These are phyloP conservation scores for Hypoxylon rickii DNA, from an alignment of 495 filamentous ascomycete species.

Conservation along the genomic window DNA sequence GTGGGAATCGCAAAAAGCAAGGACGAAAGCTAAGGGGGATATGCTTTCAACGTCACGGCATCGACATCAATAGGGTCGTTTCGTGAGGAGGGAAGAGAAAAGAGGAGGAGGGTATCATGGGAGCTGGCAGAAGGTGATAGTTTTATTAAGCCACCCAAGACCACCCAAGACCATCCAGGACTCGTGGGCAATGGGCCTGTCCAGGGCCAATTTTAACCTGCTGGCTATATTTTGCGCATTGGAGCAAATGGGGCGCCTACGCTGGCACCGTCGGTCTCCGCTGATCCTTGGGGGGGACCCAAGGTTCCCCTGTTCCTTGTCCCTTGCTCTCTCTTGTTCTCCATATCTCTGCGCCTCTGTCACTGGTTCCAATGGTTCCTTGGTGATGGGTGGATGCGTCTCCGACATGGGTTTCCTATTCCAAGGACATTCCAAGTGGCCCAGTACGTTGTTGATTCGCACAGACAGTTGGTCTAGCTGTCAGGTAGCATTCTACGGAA, in stretches of 20 bases:
- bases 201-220: constrained; percentile 36
- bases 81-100: constrained; percentile 47
- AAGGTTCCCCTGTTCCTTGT: not conserved
- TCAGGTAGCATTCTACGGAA: not conserved
- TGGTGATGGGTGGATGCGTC: constrained; percentile 27
- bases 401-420: constrained; percentile 14
- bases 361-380: constrained; percentile 20
- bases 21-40: constrained; percentile 54
- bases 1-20: constrained; percentile 55
- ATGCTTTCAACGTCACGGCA: constrained; percentile 57
- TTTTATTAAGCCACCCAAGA: constrained; percentile 43
- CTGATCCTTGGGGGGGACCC: constrained; percentile 14
- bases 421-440: constrained; percentile 3
- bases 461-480: constrained; percentile 16
- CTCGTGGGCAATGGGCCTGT: constrained; percentile 20
- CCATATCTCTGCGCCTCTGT: constrained; percentile 14
- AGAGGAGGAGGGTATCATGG: constrained; percentile 40
- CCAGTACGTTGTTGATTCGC: constrained; percentile 11
- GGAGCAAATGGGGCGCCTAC: constrained; percentile 25
- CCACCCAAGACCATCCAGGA: too few species aligned
- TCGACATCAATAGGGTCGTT: constrained; percentile 51
- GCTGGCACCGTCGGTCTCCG: constrained; percentile 24
- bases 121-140: constrained; percentile 30
- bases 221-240: constrained; percentile 33
- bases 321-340: constrained; percentile 18